Base-by-base conservation (phyloP, 2,329 filamentous ascomycete genomes). In the Aspergillus persii region DNA sequence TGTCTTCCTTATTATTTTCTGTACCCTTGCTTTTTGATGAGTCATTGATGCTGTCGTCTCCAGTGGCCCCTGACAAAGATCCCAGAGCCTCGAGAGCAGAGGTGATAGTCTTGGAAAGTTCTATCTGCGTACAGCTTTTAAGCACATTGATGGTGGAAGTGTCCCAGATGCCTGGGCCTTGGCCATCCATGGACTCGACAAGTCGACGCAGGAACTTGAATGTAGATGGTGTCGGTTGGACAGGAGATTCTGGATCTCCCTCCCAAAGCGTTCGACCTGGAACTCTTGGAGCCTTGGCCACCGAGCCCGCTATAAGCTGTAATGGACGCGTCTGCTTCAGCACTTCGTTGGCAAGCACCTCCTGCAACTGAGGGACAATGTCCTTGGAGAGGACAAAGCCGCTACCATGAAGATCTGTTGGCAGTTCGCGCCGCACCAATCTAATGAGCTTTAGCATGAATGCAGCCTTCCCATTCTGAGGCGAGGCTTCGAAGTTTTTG, bases 81-180 rank as follows among this genome's bases (percentile, higher is more conserved):
- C 63, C 61, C 7, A 74, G 46, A 11, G 59, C 58, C 50, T 71
- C 60, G 4, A 75, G 48, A 6, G 62, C 62, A 4, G 68, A 65
- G 0, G 48, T 50, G 29, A 75, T 56, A 30, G 58, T 53, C 18
- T 52, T 41, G 3, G 68, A 75, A 1, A 94, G 71, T 52, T 82
- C 76, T 47, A 75, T 73, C 5, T 78, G 72, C 5, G 92, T 69
- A 50, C 79, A 72, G n/a, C 68, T 70, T 75, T 92, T 95, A 63
- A 96, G 69, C 0, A 79, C 78, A 0, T 68, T 67, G 1, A 93
- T 84, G 0, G 90, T 89, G 2, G 81, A 80, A 2, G 85, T 82
- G 55, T 88, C 92, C 93, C 93, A 98, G 2, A 97, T 74, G 71
- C 97, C 94, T 50, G 84, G 80, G 0, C 93, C 93, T 3, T 84